phyloP scores from a whole-genome alignment of 164 flowering plant genomes.

The Chimonanthus salicifolius region DNA sequence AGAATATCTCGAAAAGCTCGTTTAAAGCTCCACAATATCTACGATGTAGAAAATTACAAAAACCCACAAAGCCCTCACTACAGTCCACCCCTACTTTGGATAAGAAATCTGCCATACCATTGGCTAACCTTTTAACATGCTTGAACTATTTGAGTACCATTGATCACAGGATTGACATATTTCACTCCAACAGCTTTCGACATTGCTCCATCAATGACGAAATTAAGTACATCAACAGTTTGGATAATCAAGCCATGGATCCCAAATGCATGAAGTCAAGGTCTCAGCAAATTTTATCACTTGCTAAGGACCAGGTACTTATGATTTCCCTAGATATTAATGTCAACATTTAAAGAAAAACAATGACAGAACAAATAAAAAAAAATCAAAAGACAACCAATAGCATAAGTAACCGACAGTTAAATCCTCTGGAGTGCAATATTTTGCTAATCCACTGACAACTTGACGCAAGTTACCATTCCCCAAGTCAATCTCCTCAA shows the following conservation, averaged over 20 bases:
- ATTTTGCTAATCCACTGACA: constrained; percentile 96
- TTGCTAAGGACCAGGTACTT: background rate
- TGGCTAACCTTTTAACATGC: no score
- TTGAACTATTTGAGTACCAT: background rate
- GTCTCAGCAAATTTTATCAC: background rate
- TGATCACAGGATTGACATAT: background rate
- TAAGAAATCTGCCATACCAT: no score
- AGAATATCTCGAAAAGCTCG: no score
- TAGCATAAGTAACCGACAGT: constrained; percentile 33
- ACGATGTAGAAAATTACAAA: no score
- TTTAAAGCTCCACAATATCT: no score
- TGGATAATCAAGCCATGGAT: background rate
- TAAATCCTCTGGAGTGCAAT: constrained; percentile 66
- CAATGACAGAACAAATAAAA: background rate
- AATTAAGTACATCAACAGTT: background rate
- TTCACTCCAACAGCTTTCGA: background rate
- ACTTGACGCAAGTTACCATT: constrained; percentile 81
- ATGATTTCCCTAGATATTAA: background rate
- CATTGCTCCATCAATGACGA: background rate
- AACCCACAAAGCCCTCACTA: no score
- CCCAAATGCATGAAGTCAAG: background rate
- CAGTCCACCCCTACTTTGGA: no score
- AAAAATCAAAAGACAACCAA: background rate
- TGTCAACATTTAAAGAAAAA: background rate
- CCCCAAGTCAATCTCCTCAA: constrained; percentile 97